These are phyloP conservation scores for Dissoconium aciculare DNA, from an alignment of 2,329 filamentous ascomycete genomes.

Conservation along the genomic window DNA sequence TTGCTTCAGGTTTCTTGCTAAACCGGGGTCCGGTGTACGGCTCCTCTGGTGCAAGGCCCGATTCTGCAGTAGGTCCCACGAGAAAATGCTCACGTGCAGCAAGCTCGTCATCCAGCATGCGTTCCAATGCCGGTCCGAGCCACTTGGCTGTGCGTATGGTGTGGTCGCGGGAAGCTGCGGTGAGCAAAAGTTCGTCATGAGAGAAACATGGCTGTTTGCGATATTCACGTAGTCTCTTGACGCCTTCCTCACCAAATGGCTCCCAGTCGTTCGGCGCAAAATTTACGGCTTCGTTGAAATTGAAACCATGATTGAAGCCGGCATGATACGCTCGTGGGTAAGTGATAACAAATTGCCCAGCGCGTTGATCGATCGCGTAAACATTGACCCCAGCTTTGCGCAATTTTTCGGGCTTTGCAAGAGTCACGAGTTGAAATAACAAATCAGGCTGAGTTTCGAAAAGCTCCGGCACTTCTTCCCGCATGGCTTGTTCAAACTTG, in stretches of 20 bases:
- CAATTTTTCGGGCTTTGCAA: slow-evolving; percentile 83
- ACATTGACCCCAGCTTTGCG: slow-evolving; percentile 86
- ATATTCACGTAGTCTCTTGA: slow-evolving; percentile 74
- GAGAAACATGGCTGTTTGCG: slow-evolving; percentile 91
- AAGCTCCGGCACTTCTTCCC: slow-evolving; percentile 81
- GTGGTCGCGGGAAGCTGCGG: slow-evolving; percentile 64
- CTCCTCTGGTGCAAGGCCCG: slow-evolving; percentile 26
- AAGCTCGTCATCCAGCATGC: slow-evolving; percentile 61
- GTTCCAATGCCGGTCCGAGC: slow-evolving; percentile 73
- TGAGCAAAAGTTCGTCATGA: slow-evolving; percentile 86
- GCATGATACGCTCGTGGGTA: slow-evolving; percentile 96
- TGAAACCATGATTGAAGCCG: slow-evolving; percentile 95
- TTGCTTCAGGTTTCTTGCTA: slow-evolving; percentile 41
- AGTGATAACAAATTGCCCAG: slow-evolving; percentile 89
- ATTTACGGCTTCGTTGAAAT: slow-evolving; percentile 97
- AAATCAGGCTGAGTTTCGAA: slow-evolving; percentile 96
- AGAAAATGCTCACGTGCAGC: slow-evolving; percentile 54
- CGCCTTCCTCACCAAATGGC: slow-evolving; percentile 71
- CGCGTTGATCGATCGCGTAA: slow-evolving; percentile 88
- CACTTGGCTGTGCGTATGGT: slow-evolving; percentile 88
- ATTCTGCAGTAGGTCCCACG: slow-evolving; percentile 32
- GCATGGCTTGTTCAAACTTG: slow-evolving; percentile 92
- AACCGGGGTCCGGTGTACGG: slow-evolving; percentile 21
- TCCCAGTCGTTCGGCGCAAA: slow-evolving; percentile 96
- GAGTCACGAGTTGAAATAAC: slow-evolving; percentile 90